Percentiles rank a stretch among this genome's conserved stretches.
These are phyloP conservation scores for Gnetum montanum DNA, from an alignment of 75 land plant genomes.

Conservation along the genomic window DNA sequence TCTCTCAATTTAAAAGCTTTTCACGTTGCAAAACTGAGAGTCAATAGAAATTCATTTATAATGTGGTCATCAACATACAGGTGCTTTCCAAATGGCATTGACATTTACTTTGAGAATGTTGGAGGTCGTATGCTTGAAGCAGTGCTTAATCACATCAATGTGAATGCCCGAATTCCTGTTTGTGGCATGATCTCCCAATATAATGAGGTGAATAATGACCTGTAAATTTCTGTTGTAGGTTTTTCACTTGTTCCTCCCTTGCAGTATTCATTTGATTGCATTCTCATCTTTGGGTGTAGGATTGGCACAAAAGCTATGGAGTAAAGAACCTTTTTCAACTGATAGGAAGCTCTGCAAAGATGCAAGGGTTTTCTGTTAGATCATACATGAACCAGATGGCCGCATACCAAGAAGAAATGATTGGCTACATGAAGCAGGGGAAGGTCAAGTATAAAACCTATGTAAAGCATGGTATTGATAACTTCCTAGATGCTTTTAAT, in stretches of 20 bases:
- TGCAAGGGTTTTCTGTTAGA: constrained; percentile 27
- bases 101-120: constrained; percentile 37
- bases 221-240: background rate
- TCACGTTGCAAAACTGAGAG: too few relatives aligned
- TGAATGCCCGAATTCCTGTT: constrained; percentile 15
- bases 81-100: constrained; percentile 34
- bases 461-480: too few relatives aligned
- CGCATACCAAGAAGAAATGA: constrained; percentile 25
- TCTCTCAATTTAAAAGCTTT: too few relatives aligned
- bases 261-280: background rate
- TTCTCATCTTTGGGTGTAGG: constrained; percentile 10
- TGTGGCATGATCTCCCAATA: constrained; percentile 43
- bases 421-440: constrained; percentile 19
- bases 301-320: constrained; percentile 25
- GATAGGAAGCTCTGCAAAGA: constrained; percentile 23
- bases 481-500: too few relatives aligned
- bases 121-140: constrained; percentile 38
- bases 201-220: constrained; percentile 9
- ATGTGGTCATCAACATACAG: too few relatives aligned
- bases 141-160: constrained; percentile 34
- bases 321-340: constrained; percentile 30
- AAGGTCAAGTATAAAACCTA: too few relatives aligned
- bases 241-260: background rate
- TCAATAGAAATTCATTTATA: too few relatives aligned
- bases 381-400: constrained; percentile 9